Base-by-base conservation (phyloP, 1,139 yeast genomes). In the Zygosaccharomyces pseudobailii region DNA sequence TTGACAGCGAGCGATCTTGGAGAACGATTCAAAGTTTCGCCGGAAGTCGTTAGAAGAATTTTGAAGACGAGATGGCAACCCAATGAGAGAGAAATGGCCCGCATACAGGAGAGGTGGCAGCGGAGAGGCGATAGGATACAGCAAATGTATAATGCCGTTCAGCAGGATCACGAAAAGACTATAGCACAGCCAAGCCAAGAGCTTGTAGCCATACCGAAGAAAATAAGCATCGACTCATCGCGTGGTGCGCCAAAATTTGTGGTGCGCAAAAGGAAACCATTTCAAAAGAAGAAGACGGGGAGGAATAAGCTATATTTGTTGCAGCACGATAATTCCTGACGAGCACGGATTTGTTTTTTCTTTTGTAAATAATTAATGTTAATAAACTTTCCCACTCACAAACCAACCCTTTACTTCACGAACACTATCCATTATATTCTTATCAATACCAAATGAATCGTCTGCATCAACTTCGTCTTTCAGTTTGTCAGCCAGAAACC, bases 1-100 rank as follows among this genome's bases (percentile, higher is more conserved):
- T 56, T 87, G 48, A 76, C 76, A 7, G 76, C 84, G 0, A 70
- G 73, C 2, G 84, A 82, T 42, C 66, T 90, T 17, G 84, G 92
- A 0, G 71, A 74, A 31, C 76, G 77, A 60, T 89, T 84, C 65
- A 71, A 76, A 47, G 75, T 88, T 3, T 84, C 95, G 1, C 94
- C 95, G 0, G 95, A 89, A 56, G 87, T 94, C 0, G 77, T 89
- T 1, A 70, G 96, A 49, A 74, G 96, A 52, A 87, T 90, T 8
- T 65, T 90, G 52, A 82, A 78, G 60, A 82, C 95, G 5, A 78
- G 75, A 33, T 90, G 96, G 95, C 68, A 67, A 20, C 96, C 96
- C 1, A 75, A 71, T 2, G 73, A 71, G 4, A 84, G 80, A 41
- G 80, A 76, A 46, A 48, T 56, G 43, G 73, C 68, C 8, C 61